These are phyloP conservation scores for Paracoccidioides brasiliensis DNA, from an alignment of 2,329 filamentous ascomycete genomes.

Conservation along the genomic window DNA sequence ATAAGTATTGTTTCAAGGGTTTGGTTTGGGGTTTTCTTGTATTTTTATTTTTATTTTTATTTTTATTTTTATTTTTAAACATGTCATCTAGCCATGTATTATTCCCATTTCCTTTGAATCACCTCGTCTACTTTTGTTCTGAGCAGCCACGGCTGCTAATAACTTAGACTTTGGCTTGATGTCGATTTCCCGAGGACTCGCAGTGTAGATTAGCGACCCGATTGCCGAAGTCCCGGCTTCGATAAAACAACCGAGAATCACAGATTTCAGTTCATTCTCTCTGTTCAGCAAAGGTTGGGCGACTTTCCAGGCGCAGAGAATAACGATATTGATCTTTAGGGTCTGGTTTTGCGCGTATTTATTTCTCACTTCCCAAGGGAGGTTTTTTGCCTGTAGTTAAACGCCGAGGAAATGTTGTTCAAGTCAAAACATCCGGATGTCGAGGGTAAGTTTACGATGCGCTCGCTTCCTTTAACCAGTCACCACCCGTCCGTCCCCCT, in stretches of 20 bases:
- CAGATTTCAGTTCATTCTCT: background rate
- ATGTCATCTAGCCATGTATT: too few species aligned
- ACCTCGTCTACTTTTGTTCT: too few species aligned
- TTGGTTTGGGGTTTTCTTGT: too few species aligned
- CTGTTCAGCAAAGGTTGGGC: background rate
- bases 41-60: too few species aligned
- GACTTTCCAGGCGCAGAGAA: background rate
- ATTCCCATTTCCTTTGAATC: too few species aligned
- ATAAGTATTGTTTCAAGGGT: too few species aligned
- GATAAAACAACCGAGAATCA: background rate
- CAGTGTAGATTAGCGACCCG: background rate
- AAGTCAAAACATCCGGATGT: conserved; percentile 3
- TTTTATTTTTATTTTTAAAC: too few species aligned
- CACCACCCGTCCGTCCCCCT: too few species aligned
- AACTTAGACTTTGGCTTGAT: too few species aligned
- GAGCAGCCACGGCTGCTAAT: too few species aligned
- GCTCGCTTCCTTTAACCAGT: background rate
- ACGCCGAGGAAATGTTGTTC: background rate
- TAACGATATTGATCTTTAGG: background rate
- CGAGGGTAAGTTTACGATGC: background rate
- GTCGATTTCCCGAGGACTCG: background rate
- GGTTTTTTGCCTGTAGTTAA: background rate
- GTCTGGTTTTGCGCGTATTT: background rate
- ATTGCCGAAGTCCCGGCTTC: background rate
- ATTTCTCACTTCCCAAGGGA: background rate